Evolutionary conservation across 768 basidiomycete species (phyloP).

Genomic region (Lactifluus pinguis): DNA sequence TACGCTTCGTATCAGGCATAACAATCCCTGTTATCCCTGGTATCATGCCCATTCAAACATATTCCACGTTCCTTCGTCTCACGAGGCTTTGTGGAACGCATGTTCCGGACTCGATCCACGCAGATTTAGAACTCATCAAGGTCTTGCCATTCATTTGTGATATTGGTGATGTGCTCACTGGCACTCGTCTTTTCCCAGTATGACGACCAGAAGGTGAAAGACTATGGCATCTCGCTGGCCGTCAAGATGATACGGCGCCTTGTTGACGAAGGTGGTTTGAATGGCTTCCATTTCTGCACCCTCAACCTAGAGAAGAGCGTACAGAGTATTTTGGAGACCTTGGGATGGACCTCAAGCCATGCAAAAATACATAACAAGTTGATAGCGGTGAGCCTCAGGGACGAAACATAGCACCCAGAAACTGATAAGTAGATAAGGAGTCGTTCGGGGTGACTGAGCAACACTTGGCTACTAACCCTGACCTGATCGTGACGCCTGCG

Average conservation of each 20-base stretch:
- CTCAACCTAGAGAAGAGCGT: slow-evolving; percentile 97
- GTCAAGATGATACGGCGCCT: slow-evolving; percentile 66
- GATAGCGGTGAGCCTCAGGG: slow-evolving; percentile 42
- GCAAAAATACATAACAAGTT: slow-evolving; percentile 49
- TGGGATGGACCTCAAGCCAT: slow-evolving; percentile 52
- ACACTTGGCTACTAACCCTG: slow-evolving; percentile 23
- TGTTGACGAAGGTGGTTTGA: slow-evolving; percentile 44
- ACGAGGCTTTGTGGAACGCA: slow-evolving; percentile 80
- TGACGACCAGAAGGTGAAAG: slow-evolving; percentile 90
- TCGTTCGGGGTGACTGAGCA: slow-evolving; percentile 24
- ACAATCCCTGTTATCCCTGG: slow-evolving; percentile 87
- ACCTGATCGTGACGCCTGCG: slow-evolving; percentile 51
- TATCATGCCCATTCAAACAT: slow-evolving; percentile 97
- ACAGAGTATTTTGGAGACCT: slow-evolving; percentile 67
- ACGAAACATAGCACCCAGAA: neutral
- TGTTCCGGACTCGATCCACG: slow-evolving; percentile 59
- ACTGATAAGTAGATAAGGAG: slow-evolving; percentile 21
- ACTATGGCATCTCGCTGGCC: slow-evolving; percentile 84
- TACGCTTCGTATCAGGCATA: slow-evolving; percentile 51
- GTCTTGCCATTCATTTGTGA: slow-evolving; percentile 34
- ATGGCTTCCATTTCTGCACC: slow-evolving; percentile 90
- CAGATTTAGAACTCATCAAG: slow-evolving; percentile 64
- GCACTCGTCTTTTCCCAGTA: slow-evolving; percentile 38
- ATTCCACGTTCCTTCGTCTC: slow-evolving; percentile 84
- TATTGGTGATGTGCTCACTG: neutral